Evolutionary conservation across 1,139 yeast genomes (phyloP).

Genomic region (Lodderomyces jiufengensis): DNA sequence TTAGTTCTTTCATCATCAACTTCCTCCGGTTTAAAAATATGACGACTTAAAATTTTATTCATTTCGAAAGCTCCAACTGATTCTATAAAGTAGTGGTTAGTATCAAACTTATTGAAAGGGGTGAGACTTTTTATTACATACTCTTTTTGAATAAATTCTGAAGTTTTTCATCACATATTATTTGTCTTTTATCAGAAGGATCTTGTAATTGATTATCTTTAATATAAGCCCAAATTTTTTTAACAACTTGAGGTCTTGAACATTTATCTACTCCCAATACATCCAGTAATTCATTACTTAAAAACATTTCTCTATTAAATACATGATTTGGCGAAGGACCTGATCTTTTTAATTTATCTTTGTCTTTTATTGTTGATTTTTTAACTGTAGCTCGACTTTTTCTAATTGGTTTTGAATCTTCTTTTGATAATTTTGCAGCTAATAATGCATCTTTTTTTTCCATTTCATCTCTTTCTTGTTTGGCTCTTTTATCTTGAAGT

Average conservation of each 20-base stretch:
- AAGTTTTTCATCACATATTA: conserved; percentile 65
- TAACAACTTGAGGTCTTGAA: conserved; percentile 71
- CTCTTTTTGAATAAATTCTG: conserved; percentile 54
- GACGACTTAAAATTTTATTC: conserved; percentile 57
- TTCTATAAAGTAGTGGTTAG: conserved; percentile 26
- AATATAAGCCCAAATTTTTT: conserved; percentile 70
- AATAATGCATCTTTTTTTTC: conserved; percentile 41
- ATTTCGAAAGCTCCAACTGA: conserved; percentile 62
- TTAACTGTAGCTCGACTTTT: conserved; percentile 3
- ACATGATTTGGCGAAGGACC: conserved; percentile 22
- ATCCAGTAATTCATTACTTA: conserved; percentile 50
- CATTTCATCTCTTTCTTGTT: conserved; percentile 28
- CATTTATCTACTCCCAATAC: conserved; percentile 39
- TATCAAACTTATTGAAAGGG: too few species aligned
- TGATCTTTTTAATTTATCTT: conserved; percentile 8
- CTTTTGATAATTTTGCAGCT: conserved; percentile 47
- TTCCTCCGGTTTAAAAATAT: conserved; percentile 48
- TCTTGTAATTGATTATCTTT: conserved; percentile 63
- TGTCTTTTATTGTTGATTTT: conserved; percentile 1
- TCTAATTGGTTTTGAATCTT: conserved; percentile 13
- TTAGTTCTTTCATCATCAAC: conserved; percentile 6
- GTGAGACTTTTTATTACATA: too few species aligned
- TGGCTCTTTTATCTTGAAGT: conserved; percentile 36
- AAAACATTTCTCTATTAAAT: conserved; percentile 35
- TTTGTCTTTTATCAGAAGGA: conserved; percentile 63